phyloP scores from a whole-genome alignment of 1,284 basidiomycete genomes.

The Agroathelia rolfsii region DNA sequence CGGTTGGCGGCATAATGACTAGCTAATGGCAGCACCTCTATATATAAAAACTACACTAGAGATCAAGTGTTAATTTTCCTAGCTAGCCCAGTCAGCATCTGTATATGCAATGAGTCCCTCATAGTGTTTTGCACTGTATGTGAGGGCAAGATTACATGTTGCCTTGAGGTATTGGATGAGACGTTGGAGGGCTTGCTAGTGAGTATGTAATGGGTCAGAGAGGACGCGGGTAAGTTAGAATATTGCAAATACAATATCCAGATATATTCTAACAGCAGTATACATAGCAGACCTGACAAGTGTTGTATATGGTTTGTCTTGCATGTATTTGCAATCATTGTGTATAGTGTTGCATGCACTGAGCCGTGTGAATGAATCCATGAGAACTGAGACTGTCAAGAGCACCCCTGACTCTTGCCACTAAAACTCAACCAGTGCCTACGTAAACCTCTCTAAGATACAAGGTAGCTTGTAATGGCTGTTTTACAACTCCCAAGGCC shows the following conservation, averaged over 20 bases:
- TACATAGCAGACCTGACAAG: constrained; percentile 22
- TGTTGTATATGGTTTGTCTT: constrained; percentile 18
- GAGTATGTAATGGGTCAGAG: constrained; percentile 17
- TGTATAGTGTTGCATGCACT: background rate
- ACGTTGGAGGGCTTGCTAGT: constrained; percentile 21
- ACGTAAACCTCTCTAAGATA: no score
- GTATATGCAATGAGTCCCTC: constrained; percentile 10
- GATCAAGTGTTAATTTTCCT: constrained; percentile 20
- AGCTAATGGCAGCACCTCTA: constrained; percentile 3
- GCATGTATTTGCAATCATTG: background rate
- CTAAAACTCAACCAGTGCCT: no score
- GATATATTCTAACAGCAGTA: constrained; percentile 18
- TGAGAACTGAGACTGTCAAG: constrained; percentile 14
- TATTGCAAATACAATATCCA: constrained; percentile 22
- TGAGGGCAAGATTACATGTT: constrained; percentile 18
- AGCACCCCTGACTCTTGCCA: no score
- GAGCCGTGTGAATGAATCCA: constrained; percentile 10
- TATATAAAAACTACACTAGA: constrained; percentile 15
- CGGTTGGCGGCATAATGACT: constrained; percentile 17
- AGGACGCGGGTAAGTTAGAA: constrained; percentile 18
- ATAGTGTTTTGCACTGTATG: no score
- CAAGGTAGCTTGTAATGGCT: no score
- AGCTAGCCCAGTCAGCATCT: constrained; percentile 21
- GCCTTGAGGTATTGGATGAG: constrained; percentile 23
- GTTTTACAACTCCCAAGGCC: no score